A percentile compares a stretch with the other conserved stretches of the same genome.
Evolutionary conservation across 257 asterid species (phyloP).

Genomic region (Solanum commersonii): DNA sequence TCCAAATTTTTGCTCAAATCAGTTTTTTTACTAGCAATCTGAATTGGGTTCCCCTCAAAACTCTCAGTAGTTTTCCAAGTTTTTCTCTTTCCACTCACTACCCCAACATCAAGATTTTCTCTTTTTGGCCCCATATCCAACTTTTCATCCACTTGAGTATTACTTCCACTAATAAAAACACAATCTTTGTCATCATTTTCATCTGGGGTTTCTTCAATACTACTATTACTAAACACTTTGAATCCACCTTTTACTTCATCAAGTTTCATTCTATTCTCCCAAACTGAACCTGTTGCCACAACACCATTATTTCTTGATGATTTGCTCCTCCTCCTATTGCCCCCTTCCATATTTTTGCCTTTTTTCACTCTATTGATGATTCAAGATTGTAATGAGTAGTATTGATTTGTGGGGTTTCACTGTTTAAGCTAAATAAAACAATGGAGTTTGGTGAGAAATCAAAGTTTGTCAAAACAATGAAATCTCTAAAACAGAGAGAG

Average conservation of each 20-base stretch:
- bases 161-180: background rate
- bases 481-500: slow-evolving; percentile 8
- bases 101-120: slow-evolving; percentile 29
- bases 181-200: slow-evolving; percentile 1
- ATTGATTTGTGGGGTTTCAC: slow-evolving; percentile 12
- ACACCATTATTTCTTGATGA: slow-evolving; percentile 34
- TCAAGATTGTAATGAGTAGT: slow-evolving; percentile 16
- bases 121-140: slow-evolving; percentile 23
- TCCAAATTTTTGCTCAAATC: slow-evolving; percentile 13
- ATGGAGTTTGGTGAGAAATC: slow-evolving; percentile 12
- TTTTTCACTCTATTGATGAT: background rate
- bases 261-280: slow-evolving; percentile 86
- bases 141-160: slow-evolving; percentile 22
- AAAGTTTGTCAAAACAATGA: slow-evolving; percentile 23
- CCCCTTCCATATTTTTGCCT: slow-evolving; percentile 27
- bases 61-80: slow-evolving; percentile 71
- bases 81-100: slow-evolving; percentile 43
- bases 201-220: slow-evolving; percentile 4
- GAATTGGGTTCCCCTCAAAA: slow-evolving; percentile 45
- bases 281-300: slow-evolving; percentile 63
- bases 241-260: slow-evolving; percentile 68
- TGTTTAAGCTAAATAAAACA: slow-evolving; percentile 32
- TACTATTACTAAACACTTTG: slow-evolving; percentile 35
- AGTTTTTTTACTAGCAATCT: slow-evolving; percentile 50
- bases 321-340: slow-evolving; percentile 27